Percentiles rank a stretch among this genome's conserved stretches.
These are phyloP conservation scores for Phytophthora colocasiae DNA, from an alignment of 352 stramenopile genomes.

Conservation along the genomic window DNA sequence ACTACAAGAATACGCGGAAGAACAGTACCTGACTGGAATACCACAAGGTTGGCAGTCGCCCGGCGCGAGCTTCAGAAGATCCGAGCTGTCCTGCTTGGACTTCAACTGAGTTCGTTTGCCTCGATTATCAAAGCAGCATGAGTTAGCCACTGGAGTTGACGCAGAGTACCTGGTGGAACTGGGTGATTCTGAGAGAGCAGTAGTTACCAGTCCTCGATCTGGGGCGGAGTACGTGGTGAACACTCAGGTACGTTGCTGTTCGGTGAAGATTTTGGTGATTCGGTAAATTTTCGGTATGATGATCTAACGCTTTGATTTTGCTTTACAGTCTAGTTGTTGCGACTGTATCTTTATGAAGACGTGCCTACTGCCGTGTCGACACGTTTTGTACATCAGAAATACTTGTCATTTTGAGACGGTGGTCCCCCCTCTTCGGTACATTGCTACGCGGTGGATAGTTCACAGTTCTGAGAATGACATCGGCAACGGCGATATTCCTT, in stretches of 20 bases:
- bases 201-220: too few relatives aligned
- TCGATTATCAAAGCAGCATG: background rate
- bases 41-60: background rate
- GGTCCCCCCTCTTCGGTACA: slow-evolving; percentile 1
- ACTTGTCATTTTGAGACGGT: slow-evolving; percentile 6
- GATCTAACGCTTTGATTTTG: background rate
- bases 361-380: slow-evolving; percentile 12
- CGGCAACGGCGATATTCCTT: background rate
- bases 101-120: background rate
- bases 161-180: too few relatives aligned
- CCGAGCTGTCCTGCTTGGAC: background rate
- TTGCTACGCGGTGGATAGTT: slow-evolving; percentile 1
- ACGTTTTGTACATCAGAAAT: slow-evolving; percentile 9
- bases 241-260: too few relatives aligned
- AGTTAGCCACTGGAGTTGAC: too few relatives aligned
- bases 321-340: background rate
- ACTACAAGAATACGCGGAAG: too few relatives aligned
- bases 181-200: too few relatives aligned
- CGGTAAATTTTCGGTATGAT: background rate
- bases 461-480: slow-evolving; percentile 17
- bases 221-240: too few relatives aligned
- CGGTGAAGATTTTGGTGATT: background rate
- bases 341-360: slow-evolving; percentile 19
- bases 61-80: background rate
- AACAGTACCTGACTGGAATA: too few relatives aligned